Percentiles rank a stretch among this genome's conserved stretches.
These are phyloP conservation scores for Crithidia thermophila DNA, from an alignment of 208 protist species.

Conservation along the genomic window DNA sequence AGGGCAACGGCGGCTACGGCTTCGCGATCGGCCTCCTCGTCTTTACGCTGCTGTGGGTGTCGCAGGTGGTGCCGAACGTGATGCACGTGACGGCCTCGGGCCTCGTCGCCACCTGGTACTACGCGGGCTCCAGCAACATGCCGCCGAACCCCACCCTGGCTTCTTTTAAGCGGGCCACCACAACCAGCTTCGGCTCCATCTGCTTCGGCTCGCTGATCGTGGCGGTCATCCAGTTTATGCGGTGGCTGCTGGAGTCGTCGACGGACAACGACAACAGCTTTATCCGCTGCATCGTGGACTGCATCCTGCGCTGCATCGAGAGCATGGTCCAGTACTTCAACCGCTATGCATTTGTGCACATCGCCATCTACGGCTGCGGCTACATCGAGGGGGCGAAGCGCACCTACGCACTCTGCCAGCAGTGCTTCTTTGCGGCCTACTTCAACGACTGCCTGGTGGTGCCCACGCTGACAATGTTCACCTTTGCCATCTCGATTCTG, in stretches of 20 bases:
- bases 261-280: conserved; percentile 48
- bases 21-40: conserved; percentile 55
- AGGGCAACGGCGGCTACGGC: conserved; percentile 36
- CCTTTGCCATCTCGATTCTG: conserved; percentile 51
- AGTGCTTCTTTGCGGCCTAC: conserved; percentile 80
- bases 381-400: conserved; percentile 92
- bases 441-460: conserved; percentile 90
- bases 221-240: conserved; percentile 81
- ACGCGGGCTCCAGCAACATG: conserved; percentile 68
- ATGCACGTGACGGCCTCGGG: conserved; percentile 86
- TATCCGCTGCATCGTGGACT: conserved; percentile 41
- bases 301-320: conserved; percentile 74
- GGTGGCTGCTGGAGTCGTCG: conserved; percentile 43
- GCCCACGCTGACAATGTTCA: conserved; percentile 64
- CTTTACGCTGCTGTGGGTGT: conserved; percentile 64
- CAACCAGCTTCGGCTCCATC: conserved; percentile 90
- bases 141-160: conserved; percentile 70
- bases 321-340: conserved; percentile 91
- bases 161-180: conserved; percentile 76
- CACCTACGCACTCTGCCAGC: conserved; percentile 78
- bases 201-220: conserved; percentile 93
- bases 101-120: conserved; percentile 91
- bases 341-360: conserved; percentile 92
- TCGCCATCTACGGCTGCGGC: conserved; percentile 92
- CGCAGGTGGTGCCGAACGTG: conserved; percentile 79